Percentiles rank a stretch among this genome's conserved stretches.
phyloP scores from a whole-genome alignment of 2,329 filamentous ascomycete species.

The Pestalotiopsis sp. region DNA sequence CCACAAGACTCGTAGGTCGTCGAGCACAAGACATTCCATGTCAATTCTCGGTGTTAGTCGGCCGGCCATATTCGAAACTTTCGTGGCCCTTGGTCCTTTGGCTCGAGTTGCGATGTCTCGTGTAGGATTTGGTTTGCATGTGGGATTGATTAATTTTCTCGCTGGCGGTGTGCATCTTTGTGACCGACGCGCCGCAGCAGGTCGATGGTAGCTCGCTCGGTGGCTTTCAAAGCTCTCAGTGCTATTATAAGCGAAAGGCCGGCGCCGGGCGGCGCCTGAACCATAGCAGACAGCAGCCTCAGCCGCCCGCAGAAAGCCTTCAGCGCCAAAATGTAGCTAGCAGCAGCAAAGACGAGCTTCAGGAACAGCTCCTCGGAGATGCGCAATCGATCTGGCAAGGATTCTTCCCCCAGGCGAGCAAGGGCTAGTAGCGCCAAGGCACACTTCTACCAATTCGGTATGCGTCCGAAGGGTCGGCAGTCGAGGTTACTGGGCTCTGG shows the following conservation, averaged over 20 bases:
- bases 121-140: too few species aligned
- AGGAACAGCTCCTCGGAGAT: conserved; percentile 29
- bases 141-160: too few species aligned
- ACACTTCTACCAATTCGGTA: conserved; percentile 11
- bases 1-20: too few species aligned
- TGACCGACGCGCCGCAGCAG: background rate
- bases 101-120: too few species aligned
- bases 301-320: background rate
- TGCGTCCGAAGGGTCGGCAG: conserved; percentile 14
- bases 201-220: background rate
- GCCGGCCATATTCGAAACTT: too few species aligned
- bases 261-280: background rate
- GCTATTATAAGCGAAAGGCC: background rate
- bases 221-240: background rate
- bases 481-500: background rate
- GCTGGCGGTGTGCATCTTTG: background rate
- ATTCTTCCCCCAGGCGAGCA: conserved; percentile 18
- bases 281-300: background rate
- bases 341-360: conserved; percentile 5
- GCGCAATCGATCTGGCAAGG: conserved; percentile 17
- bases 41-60: too few species aligned
- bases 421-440: conserved; percentile 10
- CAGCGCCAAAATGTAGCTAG: background rate
- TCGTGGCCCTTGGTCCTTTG: too few species aligned
- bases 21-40: too few species aligned